phyloP scores from a whole-genome alignment of 768 basidiomycete species.

The Porpolomopsis calyptriformis region DNA sequence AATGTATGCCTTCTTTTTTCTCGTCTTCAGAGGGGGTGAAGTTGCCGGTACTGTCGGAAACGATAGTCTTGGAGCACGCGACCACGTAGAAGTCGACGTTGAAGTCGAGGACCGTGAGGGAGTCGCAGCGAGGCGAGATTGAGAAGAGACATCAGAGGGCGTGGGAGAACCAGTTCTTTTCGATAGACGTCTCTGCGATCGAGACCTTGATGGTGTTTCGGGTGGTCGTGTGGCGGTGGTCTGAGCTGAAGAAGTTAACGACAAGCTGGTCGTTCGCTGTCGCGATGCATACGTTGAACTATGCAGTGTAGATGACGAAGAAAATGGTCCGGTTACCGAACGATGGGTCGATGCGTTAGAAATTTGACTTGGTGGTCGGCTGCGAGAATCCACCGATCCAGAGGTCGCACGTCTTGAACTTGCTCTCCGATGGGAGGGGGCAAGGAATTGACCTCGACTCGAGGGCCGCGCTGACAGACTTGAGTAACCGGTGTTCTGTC shows the following conservation, averaged over 20 bases:
- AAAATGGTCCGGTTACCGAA: slow-evolving; percentile 60
- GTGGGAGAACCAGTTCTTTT: slow-evolving; percentile 47
- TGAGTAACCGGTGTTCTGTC: slow-evolving; percentile 28
- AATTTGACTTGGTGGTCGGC: slow-evolving; percentile 48
- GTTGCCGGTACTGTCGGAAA: slow-evolving; percentile 34
- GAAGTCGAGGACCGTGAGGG: slow-evolving; percentile 31
- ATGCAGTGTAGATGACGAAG: slow-evolving; percentile 30
- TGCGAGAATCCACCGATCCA: slow-evolving; percentile 31
- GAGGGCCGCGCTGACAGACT: slow-evolving; percentile 30
- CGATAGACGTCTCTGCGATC: slow-evolving; percentile 27
- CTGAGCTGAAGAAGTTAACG: slow-evolving; percentile 23
- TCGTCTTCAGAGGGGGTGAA: slow-evolving; percentile 38
- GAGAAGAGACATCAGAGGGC: slow-evolving; percentile 46
- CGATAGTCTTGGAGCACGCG: slow-evolving; percentile 57
- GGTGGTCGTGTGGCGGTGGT: slow-evolving; percentile 23
- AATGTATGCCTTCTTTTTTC: slow-evolving; percentile 59
- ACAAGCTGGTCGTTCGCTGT: slow-evolving; percentile 65
- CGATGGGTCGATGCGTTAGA: slow-evolving; percentile 46
- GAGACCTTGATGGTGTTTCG: slow-evolving; percentile 28
- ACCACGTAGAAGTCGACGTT: slow-evolving; percentile 50
- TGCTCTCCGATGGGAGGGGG: slow-evolving; percentile 35
- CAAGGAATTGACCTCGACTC: slow-evolving; percentile 25
- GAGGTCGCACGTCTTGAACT: slow-evolving; percentile 41
- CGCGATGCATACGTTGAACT: slow-evolving; percentile 74
- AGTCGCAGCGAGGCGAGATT: slow-evolving; percentile 33